Evolutionary conservation across 176 grass and related monocot species (phyloP).

Genomic region (Lolium multiflorum): DNA sequence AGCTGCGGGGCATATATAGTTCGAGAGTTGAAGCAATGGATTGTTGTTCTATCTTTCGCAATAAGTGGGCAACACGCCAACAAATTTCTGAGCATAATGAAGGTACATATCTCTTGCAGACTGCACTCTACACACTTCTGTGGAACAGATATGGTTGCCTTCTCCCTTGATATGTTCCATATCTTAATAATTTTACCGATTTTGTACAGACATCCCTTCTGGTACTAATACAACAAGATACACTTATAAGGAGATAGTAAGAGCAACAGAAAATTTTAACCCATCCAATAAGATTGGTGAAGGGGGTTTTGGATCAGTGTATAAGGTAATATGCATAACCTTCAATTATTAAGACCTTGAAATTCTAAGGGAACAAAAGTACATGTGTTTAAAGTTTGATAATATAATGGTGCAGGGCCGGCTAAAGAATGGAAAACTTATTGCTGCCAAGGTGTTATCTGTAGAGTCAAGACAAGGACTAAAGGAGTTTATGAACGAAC

Average conservation of each 20-base stretch:
- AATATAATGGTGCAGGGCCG: slow-evolving; percentile 53
- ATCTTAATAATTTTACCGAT: slow-evolving; percentile 19
- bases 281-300: slow-evolving; percentile 70
- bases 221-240: slow-evolving; percentile 50
- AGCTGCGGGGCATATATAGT: background rate
- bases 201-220: slow-evolving; percentile 47
- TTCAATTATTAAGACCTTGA: slow-evolving; percentile 29
- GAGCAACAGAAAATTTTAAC: slow-evolving; percentile 60
- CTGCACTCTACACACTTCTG: slow-evolving; percentile 29
- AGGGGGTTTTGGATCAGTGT: slow-evolving; percentile 84
- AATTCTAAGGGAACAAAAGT: slow-evolving; percentile 14
- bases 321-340: slow-evolving; percentile 62
- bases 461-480: slow-evolving; percentile 68
- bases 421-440: slow-evolving; percentile 60
- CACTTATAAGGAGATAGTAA: slow-evolving; percentile 65
- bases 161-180: slow-evolving; percentile 30
- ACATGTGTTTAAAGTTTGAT: slow-evolving; percentile 23
- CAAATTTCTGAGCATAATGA: slow-evolving; percentile 44
- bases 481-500: slow-evolving; percentile 68
- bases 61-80: slow-evolving; percentile 34
- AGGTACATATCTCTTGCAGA: slow-evolving; percentile 56
- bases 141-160: background rate
- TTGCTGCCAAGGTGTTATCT: slow-evolving; percentile 75
- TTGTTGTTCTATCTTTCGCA: slow-evolving; percentile 62
- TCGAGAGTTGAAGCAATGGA: slow-evolving; percentile 50